Evolutionary conservation across 1,284 basidiomycete genomes (phyloP), one percentile per base, ranked within the genome.

Genomic region (Apiotrichum siamense): DNA sequence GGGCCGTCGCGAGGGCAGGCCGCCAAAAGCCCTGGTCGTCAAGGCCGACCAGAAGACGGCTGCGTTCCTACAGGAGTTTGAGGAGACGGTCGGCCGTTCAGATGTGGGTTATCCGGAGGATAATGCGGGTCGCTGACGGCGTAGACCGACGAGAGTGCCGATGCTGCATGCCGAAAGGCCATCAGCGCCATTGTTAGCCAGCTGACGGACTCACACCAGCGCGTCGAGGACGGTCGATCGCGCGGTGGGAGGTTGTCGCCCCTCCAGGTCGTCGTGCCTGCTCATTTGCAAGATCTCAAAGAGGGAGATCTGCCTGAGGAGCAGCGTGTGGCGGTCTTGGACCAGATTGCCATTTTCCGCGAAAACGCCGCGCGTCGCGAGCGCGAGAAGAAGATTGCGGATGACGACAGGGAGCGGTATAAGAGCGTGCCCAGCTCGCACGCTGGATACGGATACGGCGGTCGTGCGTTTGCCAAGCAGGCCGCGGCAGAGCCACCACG

Each of bases 231-330:
- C 24, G 7, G 46, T 20, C 32, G 18, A 2, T 13, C 26, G 11
- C 31, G 41, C 37, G 27, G 37, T 18, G 63, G 63, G 3, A 60
- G 62, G 2, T 27, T 51, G 26, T 64, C 61, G n/a, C 65, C 65
- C 6, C 60, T 69, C 26, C 49, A 66, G n/a, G 67, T 70, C 65
- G 82, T 89, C 56, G 89, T 97, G 29, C 92, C 93, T 11, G 88
- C 89, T 7, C 93, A 97, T 75, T 79, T 97, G 23, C 89, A 93
- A 72, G 92, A 97, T 72, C 78, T 97, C 31, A 87, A 93, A 66
- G 89, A 93, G 75, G 88, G 89, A 45, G 92, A 97, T 66, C 80
- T 97, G 25, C 92, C 92, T n/a, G 92, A 94, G 74, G 87, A 88
- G 1, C 90, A 93, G 72, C 85, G 92, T 21, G 90, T 87, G 2